A percentile compares a stretch with the other conserved stretches of the same genome.
Evolutionary conservation across 2,329 filamentous ascomycete species (phyloP).

Genomic region (Cercospora beticola): DNA sequence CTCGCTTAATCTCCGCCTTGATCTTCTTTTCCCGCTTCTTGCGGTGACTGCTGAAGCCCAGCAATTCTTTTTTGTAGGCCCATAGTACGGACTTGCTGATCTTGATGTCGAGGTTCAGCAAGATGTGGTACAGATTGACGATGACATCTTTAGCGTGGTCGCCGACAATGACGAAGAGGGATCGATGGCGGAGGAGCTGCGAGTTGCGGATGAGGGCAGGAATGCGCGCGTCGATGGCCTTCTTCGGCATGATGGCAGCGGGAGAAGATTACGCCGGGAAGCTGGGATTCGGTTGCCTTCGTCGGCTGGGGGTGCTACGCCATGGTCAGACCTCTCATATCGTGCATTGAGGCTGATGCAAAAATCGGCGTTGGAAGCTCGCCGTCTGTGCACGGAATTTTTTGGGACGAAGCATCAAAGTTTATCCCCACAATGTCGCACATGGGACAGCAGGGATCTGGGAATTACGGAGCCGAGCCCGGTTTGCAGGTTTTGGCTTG

Average conservation of each 20-base stretch:
- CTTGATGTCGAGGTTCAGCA: slow-evolving; percentile 85
- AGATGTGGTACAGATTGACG: slow-evolving; percentile 89
- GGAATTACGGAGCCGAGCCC: neutral
- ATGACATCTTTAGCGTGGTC: slow-evolving; percentile 95
- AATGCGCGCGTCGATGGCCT: slow-evolving; percentile 75
- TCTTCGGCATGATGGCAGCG: slow-evolving; percentile 55
- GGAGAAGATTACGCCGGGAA: neutral
- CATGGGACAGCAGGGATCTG: neutral
- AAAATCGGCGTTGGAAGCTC: neutral
- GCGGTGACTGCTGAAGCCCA: slow-evolving; percentile 92
- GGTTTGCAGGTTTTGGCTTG: neutral
- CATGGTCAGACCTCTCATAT: neutral
- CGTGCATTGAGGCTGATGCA: neutral
- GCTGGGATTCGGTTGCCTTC: neutral
- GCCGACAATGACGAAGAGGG: slow-evolving; percentile 95
- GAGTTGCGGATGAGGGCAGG: slow-evolving; percentile 89
- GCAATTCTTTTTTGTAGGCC: slow-evolving; percentile 97
- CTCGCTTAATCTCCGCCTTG: slow-evolving; percentile 95
- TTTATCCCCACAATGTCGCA: neutral
- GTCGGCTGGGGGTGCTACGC: neutral
- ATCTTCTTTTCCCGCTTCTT: slow-evolving; percentile 99
- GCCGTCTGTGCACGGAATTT: neutral
- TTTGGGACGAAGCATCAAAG: neutral
- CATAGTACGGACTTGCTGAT: slow-evolving; percentile 95
- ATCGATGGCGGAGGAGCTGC: slow-evolving; percentile 92